phyloP scores from a whole-genome alignment of 192 early-diverging fungal species.

The Rhizoclosmatium sp. region DNA sequence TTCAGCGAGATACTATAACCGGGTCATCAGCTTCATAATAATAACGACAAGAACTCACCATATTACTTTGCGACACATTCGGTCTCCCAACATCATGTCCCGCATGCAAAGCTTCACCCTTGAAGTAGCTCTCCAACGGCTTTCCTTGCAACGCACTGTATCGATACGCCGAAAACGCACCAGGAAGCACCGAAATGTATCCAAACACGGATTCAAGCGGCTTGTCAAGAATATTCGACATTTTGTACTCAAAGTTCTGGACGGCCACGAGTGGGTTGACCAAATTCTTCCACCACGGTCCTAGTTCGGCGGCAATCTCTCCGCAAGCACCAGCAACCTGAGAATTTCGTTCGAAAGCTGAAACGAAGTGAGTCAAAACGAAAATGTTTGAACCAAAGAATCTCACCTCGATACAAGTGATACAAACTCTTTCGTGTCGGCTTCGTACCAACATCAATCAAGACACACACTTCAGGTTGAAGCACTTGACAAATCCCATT shows the following conservation, averaged over 20 bases:
- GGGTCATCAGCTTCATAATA: slow-evolving; percentile 62
- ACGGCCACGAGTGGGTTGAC: slow-evolving; percentile 90
- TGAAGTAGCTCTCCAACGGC: slow-evolving; percentile 83
- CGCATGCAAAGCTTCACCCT: slow-evolving; percentile 86
- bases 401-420: slow-evolving; percentile 52
- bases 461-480: slow-evolving; percentile 71
- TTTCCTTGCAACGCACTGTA: slow-evolving; percentile 85
- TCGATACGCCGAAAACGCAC: slow-evolving; percentile 96
- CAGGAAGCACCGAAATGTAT: slow-evolving; percentile 88
- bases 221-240: slow-evolving; percentile 97
- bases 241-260: slow-evolving; percentile 99
- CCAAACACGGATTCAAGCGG: slow-evolving; percentile 91
- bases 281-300: slow-evolving; percentile 68
- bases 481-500: slow-evolving; percentile 74
- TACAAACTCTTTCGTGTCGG: slow-evolving; percentile 65
- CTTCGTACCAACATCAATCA: slow-evolving; percentile 80
- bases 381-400: slow-evolving; percentile 2
- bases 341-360: slow-evolving; percentile 69
- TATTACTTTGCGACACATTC: slow-evolving; percentile 89
- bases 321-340: slow-evolving; percentile 82
- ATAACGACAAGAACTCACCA: slow-evolving; percentile 59
- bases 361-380: slow-evolving; percentile 24
- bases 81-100: slow-evolving; percentile 57
- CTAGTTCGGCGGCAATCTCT: slow-evolving; percentile 70
- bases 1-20: slow-evolving; percentile 64